A percentile compares a stretch with the other conserved stretches of the same genome.
Evolutionary conservation across 108 stramenopile genomes (phyloP).

Genomic region (Cyclostephanos invisitatus): DNA sequence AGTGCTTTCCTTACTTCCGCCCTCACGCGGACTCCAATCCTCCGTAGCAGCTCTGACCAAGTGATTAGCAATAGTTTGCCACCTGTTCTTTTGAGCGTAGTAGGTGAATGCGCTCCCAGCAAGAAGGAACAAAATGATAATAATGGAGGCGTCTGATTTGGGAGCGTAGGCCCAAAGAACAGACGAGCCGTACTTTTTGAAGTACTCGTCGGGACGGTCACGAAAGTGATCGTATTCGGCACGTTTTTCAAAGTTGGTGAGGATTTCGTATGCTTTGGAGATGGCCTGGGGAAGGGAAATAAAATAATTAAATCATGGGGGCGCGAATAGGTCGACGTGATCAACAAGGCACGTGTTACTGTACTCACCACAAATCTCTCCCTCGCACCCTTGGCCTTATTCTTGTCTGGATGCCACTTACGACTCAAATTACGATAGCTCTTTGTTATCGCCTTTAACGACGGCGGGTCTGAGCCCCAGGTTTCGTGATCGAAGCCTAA

Average conservation of each 20-base stretch:
- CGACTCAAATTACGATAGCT: conserved; percentile 72
- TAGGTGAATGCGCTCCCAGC: conserved; percentile 62
- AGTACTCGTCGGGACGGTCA: conserved; percentile 84
- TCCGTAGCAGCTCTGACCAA: conserved; percentile 79
- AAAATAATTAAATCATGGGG: conserved; percentile 1
- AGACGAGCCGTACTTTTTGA: conserved; percentile 70
- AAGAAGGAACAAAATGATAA: conserved; percentile 63
- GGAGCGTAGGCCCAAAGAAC: conserved; percentile 84
- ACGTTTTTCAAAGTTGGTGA: conserved; percentile 64
- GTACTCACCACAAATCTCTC: conserved; percentile 80
- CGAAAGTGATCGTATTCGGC: conserved; percentile 83
- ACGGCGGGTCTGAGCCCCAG: conserved; percentile 60
- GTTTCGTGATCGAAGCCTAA: conserved; percentile 87
- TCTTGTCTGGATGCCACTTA: conserved; percentile 89
- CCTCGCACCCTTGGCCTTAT: conserved; percentile 74
- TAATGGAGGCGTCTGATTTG: conserved; percentile 66
- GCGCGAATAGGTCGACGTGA: background rate
- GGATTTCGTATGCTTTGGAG: conserved; percentile 80
- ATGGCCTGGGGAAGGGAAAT: conserved; percentile 56
- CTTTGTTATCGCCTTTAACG: conserved; percentile 74
- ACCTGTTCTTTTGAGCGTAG: conserved; percentile 70
- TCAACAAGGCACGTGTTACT: background rate
- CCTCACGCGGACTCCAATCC: conserved; percentile 71
- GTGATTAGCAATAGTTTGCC: conserved; percentile 77
- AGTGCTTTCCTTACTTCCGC: conserved; percentile 77